Percentiles rank a stretch among this genome's conserved stretches.
Evolutionary conservation across 257 asterid species (phyloP).

Genomic region (Nicotiana tomentosiformis): DNA sequence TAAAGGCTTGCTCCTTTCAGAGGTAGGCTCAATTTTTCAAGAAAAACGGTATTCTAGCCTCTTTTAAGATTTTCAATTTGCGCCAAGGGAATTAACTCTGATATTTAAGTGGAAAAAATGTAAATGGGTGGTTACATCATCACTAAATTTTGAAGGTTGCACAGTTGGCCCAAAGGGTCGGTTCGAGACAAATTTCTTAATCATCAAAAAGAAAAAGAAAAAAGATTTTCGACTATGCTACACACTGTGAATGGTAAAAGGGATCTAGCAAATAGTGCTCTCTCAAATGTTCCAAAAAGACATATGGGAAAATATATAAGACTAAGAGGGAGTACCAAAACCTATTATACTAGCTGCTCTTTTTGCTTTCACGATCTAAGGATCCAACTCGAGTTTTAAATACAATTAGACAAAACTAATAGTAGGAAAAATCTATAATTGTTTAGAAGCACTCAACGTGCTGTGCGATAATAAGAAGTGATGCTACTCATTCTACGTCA

Average conservation of each 20-base stretch:
- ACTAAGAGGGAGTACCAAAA: background rate
- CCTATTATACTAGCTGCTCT: background rate
- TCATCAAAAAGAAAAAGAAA: too few species aligned
- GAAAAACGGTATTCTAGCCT: background rate
- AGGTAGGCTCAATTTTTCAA: background rate
- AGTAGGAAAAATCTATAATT: background rate
- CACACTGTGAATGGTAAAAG: too few species aligned
- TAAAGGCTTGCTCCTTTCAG: too few species aligned
- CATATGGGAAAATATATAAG: background rate
- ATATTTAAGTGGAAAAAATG: too few species aligned
- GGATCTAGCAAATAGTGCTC: background rate
- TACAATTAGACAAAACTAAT: background rate
- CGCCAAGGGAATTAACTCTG: too few species aligned
- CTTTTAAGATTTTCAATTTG: background rate
- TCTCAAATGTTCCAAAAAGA: background rate
- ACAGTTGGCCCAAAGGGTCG: too few species aligned
- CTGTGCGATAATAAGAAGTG: background rate
- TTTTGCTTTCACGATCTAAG: background rate
- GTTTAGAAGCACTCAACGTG: constrained; percentile 18
- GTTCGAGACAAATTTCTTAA: too few species aligned
- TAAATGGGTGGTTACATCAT: too few species aligned
- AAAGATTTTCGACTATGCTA: too few species aligned
- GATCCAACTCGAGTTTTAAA: background rate
- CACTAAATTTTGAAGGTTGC: too few species aligned
- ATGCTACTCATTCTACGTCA: constrained; percentile 12